Evolutionary conservation across 2,329 filamentous ascomycete genomes (phyloP), one percentile per base, ranked within the genome.

Genomic region (Curvularia lunata): DNA sequence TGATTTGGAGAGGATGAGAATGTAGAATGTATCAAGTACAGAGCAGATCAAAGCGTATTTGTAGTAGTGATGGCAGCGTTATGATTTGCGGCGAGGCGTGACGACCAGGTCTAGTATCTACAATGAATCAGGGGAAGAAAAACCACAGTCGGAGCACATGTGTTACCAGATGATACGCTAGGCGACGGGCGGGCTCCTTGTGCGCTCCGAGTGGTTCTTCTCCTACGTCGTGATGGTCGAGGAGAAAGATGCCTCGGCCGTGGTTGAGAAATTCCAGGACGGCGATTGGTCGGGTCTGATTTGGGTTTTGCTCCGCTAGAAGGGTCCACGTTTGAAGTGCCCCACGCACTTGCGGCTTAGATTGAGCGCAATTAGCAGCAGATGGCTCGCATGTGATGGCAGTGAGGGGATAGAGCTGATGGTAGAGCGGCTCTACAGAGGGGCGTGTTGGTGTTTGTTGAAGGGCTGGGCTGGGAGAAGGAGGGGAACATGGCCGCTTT

Each of bases 171-270:
- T 61, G 60, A 67, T 58, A 56, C 57, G 62, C 53, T 54, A 53
- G 55, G 45, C 47, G 45, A 41, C 48, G 28, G 37, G 40, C n/a
- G 19, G 49, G 30, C 19, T 34, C 4, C 49, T 64, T 48, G 61
- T 57, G 56, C 56, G 43, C 52, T 40, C 43, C 57, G 57, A 62
- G 42, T 57, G 54, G 21, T 55, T 37, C 19, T 54, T 30, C 45
- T 49, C 23, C 52, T 27, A 45, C 21, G 53, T 48, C 48, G 45
- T 54, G 48, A 47, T 58, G 54, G 52, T 49, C 56, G 19, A 37
- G 18, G 49, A 19, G 25, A 27, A 55, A 56, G 62, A 65, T 69
- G 59, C 67, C 65, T 69, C 65, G 67, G 65, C 60, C 58, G 58
- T 30, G 32, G 51, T 62, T 40, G 48, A 48, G 46, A 43, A 45